A percentile compares a stretch with the other conserved stretches of the same genome.
These are phyloP conservation scores for Apiotrichum brassicae DNA, from an alignment of 1,284 basidiomycete species.

Conservation along the genomic window DNA sequence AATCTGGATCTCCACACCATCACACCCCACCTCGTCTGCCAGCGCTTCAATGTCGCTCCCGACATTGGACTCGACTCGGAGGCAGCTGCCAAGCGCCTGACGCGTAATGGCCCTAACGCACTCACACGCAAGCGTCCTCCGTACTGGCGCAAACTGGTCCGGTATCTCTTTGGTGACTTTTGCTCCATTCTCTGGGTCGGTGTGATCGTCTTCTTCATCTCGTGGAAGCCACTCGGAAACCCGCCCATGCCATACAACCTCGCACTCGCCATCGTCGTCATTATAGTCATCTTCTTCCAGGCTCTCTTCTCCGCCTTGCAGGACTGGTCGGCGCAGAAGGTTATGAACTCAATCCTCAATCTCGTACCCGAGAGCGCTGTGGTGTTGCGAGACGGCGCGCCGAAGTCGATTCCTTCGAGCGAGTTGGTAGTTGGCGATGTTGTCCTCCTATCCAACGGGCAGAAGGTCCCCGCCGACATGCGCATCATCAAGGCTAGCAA, in stretches of 20 bases:
- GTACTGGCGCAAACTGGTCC: conserved; percentile 45
- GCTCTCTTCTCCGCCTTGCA: conserved; percentile 39
- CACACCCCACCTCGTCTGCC: conserved; percentile 49
- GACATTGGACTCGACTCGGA: conserved; percentile 52
- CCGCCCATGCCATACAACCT: conserved; percentile 49
- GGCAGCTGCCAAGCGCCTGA: conserved; percentile 51
- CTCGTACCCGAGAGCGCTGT: conserved; percentile 48
- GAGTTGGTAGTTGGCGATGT: conserved; percentile 46
- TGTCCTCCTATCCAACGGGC: conserved; percentile 42
- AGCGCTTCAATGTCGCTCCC: conserved; percentile 51
- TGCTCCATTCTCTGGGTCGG: conserved; percentile 56
- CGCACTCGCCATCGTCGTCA: conserved; percentile 47
- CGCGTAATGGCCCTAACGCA: conserved; percentile 47
- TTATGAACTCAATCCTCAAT: conserved; percentile 48
- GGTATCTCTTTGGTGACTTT: conserved; percentile 52
- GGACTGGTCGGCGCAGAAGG: conserved; percentile 46
- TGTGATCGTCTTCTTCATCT: conserved; percentile 49
- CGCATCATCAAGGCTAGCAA: conserved; percentile 51
- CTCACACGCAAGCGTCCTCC: conserved; percentile 44
- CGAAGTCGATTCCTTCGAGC: conserved; percentile 29
- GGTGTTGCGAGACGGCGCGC: conserved; percentile 42
- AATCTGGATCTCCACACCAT: conserved; percentile 56
- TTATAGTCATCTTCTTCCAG: conserved; percentile 49
- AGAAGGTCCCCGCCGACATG: conserved; percentile 51
- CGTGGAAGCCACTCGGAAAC: conserved; percentile 49